Conservation (phyloP, 768 basidiomycete species). For the Tephrocybe sp. region DNA sequence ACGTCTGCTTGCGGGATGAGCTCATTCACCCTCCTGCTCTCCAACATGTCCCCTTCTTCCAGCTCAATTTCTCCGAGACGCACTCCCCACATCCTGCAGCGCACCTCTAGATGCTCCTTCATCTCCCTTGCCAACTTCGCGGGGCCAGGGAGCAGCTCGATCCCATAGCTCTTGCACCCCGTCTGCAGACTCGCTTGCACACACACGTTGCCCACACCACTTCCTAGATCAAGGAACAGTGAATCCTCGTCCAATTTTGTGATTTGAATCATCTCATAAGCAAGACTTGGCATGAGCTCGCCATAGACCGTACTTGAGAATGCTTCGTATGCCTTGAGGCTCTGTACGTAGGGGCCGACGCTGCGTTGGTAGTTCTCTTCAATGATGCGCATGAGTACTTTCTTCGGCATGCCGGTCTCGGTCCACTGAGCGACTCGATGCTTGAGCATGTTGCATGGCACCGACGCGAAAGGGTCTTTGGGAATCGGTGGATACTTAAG, state of each 20-base stretch:
- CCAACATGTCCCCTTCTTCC: slow-evolving; percentile 86
- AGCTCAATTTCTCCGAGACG: slow-evolving; percentile 72
- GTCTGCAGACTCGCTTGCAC: slow-evolving; percentile 81
- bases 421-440: slow-evolving; percentile 50
- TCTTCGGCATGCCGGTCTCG: slow-evolving; percentile 54
- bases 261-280: slow-evolving; percentile 66
- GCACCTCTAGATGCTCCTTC: slow-evolving; percentile 67
- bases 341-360: slow-evolving; percentile 87
- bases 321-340: slow-evolving; percentile 77
- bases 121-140: slow-evolving; percentile 80
- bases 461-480: slow-evolving; percentile 46
- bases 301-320: slow-evolving; percentile 88
- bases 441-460: slow-evolving; percentile 49
- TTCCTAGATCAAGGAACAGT: slow-evolving; percentile 82
- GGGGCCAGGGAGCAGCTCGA: slow-evolving; percentile 76
- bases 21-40: slow-evolving; percentile 61
- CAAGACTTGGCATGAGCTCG: slow-evolving; percentile 82
- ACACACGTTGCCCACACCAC: slow-evolving; percentile 84
- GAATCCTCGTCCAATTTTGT: slow-evolving; percentile 59
- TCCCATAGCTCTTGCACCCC: slow-evolving; percentile 76
- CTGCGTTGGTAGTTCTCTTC: slow-evolving; percentile 94
- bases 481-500: slow-evolving; percentile 68
- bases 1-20: slow-evolving; percentile 85
- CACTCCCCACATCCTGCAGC: slow-evolving; percentile 93
- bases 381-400: slow-evolving; percentile 71